These are phyloP conservation scores for Fomitopsis serialis DNA, from an alignment of 768 basidiomycete genomes.

Conservation along the genomic window DNA sequence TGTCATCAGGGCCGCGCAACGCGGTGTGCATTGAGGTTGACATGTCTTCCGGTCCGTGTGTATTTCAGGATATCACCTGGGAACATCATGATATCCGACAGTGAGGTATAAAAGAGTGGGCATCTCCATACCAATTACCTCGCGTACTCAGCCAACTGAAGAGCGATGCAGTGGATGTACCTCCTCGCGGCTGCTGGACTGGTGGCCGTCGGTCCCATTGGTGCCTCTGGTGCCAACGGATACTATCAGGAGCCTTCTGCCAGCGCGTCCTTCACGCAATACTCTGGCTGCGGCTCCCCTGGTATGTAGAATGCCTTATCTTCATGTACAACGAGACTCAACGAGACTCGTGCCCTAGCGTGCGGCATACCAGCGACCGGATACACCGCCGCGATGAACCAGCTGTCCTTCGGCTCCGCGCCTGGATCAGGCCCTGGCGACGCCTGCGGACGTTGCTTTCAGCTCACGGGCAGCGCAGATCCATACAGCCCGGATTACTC, in stretches of 20 bases:
- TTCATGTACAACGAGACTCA: neutral
- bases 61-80: no score
- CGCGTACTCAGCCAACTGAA: no score
- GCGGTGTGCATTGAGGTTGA: no score
- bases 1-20: no score
- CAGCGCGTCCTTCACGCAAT: constrained; percentile 51
- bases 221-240: constrained; percentile 26
- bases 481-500: constrained; percentile 45
- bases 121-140: no score
- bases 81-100: no score
- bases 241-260: constrained; percentile 52
- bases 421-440: constrained; percentile 50
- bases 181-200: no score
- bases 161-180: no score
- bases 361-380: constrained; percentile 47
- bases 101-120: no score
- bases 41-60: no score
- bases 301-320: constrained; percentile 25
- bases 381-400: constrained; percentile 52
- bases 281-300: constrained; percentile 44
- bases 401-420: constrained; percentile 47
- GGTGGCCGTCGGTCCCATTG: neutral
- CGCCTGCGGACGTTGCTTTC: constrained; percentile 59
- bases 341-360: constrained; percentile 26
- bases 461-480: constrained; percentile 42